Base-by-base conservation (phyloP, 345 rosid genomes). In the Xanthoceras sorbifolium region DNA sequence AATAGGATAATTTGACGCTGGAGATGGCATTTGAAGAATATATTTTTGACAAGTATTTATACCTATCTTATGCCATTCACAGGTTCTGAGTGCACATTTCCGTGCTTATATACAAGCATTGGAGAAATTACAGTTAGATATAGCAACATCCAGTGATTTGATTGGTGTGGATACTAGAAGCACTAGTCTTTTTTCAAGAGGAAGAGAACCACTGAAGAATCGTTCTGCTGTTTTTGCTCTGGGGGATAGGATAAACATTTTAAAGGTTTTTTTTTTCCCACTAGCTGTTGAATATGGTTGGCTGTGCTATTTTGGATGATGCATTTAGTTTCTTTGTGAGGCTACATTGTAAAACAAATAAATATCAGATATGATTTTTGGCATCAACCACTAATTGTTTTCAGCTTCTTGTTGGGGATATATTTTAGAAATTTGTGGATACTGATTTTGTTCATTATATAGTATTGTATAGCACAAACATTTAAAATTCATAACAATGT, bases 61-160 rank as follows among this genome's bases (percentile, higher is more conserved):
- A 14, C 72, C 69, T 69, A n/a, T 69, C 63, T 61, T 79, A 60
- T 62, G 15, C 60, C 42, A 74, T 71, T 82, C 85, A 75, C 93
- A 96, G 99, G 99, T 96, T 75, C 83, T 96, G 76, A 93, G 99
- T 88, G 97, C 99, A 65, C 97, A 93, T 88, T 93, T 96, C 76
- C 94, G 95, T 81, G 97, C 98, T 78, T 96, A 93, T 85, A 96
- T 93, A 84, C 97, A 91, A 87, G 99, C 97, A 22, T 78, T 92
- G 80, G 98, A 96, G 85, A 96, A 96, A 79, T 85, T 96, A 68
- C 98, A 96, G 79, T 86, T 96, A 75, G 99, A 96, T 90, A 96
- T 96, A 80, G 99, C 98, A 64, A 89, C 97, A 78, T 80, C 93
- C 73, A 86, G 84, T 78, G 98, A 96, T 88, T 85, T 96, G 85